Evolutionary conservation across 495 filamentous ascomycete genomes (phyloP).

Genomic region (Tuber melanosporum): DNA sequence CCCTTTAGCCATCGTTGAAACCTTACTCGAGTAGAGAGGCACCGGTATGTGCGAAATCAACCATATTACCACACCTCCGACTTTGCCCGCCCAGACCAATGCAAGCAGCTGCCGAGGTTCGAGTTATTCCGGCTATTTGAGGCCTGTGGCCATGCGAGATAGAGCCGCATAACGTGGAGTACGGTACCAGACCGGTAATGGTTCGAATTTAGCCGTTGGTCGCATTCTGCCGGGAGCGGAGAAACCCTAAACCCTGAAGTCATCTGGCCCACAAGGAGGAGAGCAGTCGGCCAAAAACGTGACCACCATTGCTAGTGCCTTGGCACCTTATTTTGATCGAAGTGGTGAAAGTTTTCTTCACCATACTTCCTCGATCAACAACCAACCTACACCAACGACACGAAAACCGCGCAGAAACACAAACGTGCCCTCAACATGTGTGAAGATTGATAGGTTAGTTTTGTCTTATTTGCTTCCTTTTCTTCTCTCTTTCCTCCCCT

Average conservation of each 20-base stretch:
- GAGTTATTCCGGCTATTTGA: background rate
- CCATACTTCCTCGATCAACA: conserved; percentile 12
- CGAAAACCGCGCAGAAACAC: background rate
- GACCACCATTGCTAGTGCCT: background rate
- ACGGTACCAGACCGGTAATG: background rate
- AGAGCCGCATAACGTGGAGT: background rate
- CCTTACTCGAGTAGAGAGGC: background rate
- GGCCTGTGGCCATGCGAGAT: background rate
- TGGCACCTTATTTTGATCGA: background rate
- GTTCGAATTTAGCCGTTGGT: background rate
- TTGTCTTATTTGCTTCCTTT: conserved; percentile 6
- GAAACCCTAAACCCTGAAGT: background rate
- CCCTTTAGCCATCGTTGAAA: background rate
- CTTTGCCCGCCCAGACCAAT: background rate
- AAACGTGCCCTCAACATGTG: background rate
- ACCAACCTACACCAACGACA: conserved; percentile 6
- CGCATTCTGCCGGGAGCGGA: background rate
- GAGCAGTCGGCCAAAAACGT: background rate
- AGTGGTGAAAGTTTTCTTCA: conserved; percentile 22
- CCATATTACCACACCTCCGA: background rate
- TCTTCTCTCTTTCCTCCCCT: conserved; percentile 22
- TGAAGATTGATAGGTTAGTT: conserved; percentile 7
- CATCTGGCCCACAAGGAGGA: background rate
- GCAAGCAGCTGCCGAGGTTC: background rate
- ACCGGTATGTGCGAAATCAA: background rate